Evolutionary conservation across 495 filamentous ascomycete genomes (phyloP), one percentile per base, ranked within the genome.

Genomic region (Pseudomonodictys pantanalensis): DNA sequence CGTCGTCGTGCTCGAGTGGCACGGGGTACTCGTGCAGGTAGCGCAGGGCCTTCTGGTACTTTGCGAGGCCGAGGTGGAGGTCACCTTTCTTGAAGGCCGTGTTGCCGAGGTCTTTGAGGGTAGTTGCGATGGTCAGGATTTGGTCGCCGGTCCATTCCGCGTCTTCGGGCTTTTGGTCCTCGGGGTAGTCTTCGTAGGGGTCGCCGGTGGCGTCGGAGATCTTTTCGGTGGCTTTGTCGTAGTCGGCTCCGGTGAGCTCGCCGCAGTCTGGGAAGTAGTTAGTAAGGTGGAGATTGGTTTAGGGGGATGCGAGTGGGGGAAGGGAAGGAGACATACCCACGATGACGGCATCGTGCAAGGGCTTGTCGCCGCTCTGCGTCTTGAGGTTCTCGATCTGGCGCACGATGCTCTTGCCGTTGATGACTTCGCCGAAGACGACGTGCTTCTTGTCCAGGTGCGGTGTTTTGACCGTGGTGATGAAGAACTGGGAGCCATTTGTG

Each of bases 401-500:
- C 23, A 97, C 82, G 23, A 97, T 78, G 50, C 88, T 91, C 77
- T 96, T 97, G 63, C 95, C 95, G 32, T 83, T 86, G 64, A 96
- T 79, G 38, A 99, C 92, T 75, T 97, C 87, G 61, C 93, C 93
- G 75, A 97, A 99, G 56, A 99, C 93, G 55, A 99, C 93, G 76
- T 99, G 93, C 78, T 97, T 99, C 68, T 84, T 82, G 71, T 99
- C 91, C 11, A 99, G 83, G 73, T 98, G 93, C 25, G 92, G 91
- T 1, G 93, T 99, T 8, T 83, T 79, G 43, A 95, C 89, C 22
- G 95, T 97, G 30, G 93, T 99, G 58, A 97, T 76, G 80, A 99
- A 99, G 83, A 99, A 99, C 72, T 99, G 93, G 41, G 86, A 91
- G 61, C 93, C 93, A 72, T 99, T 99, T 75, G 93, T 97, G 55